A percentile compares a stretch with the other conserved stretches of the same genome.
These are phyloP conservation scores for Podospora australis DNA, from an alignment of 495 filamentous ascomycete genomes.

Conservation along the genomic window DNA sequence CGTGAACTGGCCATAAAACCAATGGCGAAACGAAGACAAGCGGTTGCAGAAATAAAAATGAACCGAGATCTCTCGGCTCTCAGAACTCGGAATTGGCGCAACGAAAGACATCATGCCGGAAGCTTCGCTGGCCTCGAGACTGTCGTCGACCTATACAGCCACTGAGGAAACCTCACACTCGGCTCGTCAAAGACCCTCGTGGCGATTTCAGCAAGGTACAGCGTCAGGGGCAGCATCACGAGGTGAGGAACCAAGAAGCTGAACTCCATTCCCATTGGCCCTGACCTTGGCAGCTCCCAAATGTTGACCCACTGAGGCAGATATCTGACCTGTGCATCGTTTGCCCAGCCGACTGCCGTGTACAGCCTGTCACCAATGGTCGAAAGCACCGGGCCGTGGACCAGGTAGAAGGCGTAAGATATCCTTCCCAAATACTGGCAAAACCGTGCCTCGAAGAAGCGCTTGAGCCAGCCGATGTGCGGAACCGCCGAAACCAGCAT, in stretches of 20 bases:
- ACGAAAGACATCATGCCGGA: constrained; percentile 18
- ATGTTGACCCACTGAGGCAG: constrained; percentile 40
- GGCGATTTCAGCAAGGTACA: constrained; percentile 51
- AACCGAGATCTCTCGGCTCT: too few relatives aligned
- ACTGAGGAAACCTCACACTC: constrained; percentile 45
- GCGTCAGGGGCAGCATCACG: constrained; percentile 48
- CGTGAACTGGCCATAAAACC: too few relatives aligned
- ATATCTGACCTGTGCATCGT: constrained; percentile 28
- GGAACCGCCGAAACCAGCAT: constrained; percentile 50
- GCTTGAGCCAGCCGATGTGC: constrained; percentile 36
- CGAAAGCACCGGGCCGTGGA: constrained; percentile 54
- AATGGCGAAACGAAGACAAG: too few relatives aligned
- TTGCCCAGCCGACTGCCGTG: constrained; percentile 44
- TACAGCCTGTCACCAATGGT: constrained; percentile 42
- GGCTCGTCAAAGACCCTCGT: constrained; percentile 53
- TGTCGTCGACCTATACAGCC: constrained; percentile 40
- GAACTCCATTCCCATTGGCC: constrained; percentile 49
- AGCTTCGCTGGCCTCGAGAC: constrained; percentile 5
- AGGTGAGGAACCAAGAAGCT: constrained; percentile 48
- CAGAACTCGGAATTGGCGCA: too few relatives aligned
- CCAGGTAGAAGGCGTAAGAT: constrained; percentile 58
- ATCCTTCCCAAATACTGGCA: constrained; percentile 61
- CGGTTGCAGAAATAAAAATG: too few relatives aligned
- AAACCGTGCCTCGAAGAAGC: constrained; percentile 51
- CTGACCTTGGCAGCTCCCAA: constrained; percentile 41